A percentile compares a stretch with the other conserved stretches of the same genome.
Conservation (phyloP, 257 asterid genomes). For the Parsonsia alboflavescens region DNA sequence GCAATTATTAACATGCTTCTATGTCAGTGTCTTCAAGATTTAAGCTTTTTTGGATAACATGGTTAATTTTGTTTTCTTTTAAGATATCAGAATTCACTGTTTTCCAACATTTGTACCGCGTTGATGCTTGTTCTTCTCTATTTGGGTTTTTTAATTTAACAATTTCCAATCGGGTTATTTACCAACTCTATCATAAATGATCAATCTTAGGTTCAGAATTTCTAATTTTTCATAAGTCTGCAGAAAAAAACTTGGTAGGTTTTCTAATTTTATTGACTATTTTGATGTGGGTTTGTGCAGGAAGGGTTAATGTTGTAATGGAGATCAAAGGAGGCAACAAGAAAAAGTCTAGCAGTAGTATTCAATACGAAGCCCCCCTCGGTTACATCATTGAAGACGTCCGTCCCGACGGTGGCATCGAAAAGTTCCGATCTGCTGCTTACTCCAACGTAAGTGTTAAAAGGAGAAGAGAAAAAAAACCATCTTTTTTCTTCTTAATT, state of each 20-base stretch:
- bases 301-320: slow-evolving; percentile 26
- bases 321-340: slow-evolving; percentile 31
- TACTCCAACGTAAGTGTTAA: slow-evolving; percentile 34
- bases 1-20: too few relatives aligned
- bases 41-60: not conserved
- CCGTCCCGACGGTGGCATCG: slow-evolving; percentile 47
- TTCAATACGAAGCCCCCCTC: slow-evolving; percentile 44
- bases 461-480: not conserved
- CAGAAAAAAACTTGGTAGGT: not conserved
- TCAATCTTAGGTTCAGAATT: not conserved
- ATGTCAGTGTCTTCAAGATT: not conserved
- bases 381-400: slow-evolving; percentile 45
- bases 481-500: not conserved
- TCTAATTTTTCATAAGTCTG: not conserved
- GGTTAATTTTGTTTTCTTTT: not conserved
- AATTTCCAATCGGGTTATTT: too few relatives aligned
- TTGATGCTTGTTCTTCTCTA: too few relatives aligned
- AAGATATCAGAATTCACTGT: not conserved
- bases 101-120: not conserved
- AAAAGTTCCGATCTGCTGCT: slow-evolving; percentile 46
- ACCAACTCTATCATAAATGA: not conserved
- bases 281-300: not conserved
- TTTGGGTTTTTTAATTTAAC: too few relatives aligned
- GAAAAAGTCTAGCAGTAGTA: slow-evolving; percentile 14
- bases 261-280: not conserved